Base-by-base conservation (phyloP, 306 rosid genomes). In the Quercus suber region DNA sequence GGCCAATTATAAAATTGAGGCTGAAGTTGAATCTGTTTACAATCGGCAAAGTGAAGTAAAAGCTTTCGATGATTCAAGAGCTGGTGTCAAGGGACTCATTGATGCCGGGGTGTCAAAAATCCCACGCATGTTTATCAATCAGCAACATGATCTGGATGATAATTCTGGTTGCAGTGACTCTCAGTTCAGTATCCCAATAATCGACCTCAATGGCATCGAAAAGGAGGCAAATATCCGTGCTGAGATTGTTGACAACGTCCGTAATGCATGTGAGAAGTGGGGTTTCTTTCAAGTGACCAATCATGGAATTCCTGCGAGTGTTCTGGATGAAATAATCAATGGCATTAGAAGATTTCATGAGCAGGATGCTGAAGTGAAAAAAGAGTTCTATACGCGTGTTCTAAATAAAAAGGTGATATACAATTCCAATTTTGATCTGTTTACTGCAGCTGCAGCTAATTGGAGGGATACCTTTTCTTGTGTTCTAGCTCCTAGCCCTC, bases 241-340 rank as follows among this genome's bases (percentile, higher is more conserved):
- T 9, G 25, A 75, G 30, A 76, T 28, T 0, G 55, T 71, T 33
- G 56, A 52, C 6, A 60, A 77, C 75, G 58, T 82, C 45, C 71
- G 23, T 12, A 57, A 59, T 35, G 80, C 88, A 6, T 76, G 84
- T 28, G 21, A 59, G 4, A 79, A 72, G 9, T 85, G 86, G 86
- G 91, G 93, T 3, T 83, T 89, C 75, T 89, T 89, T 33, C 87
- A 84, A 52, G 72, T 88, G 9, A 68, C 80, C 14, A 82, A 88
- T 73, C 88, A 88, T 69, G 92, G 89, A 49, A 82, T 88, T 60
- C 77, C 85, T 3, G 13, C 45, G 6, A 53, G 30, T 21, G 55
- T 80, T 23, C 18, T 86, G 76, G 89, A 80, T 52, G 84, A 84
- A 6, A 84, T 80, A 73, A 75, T 65, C 25, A 65, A 80, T 33